phyloP scores from a whole-genome alignment of 192 early-diverging fungal genomes.

The Coemansia sp. region DNA sequence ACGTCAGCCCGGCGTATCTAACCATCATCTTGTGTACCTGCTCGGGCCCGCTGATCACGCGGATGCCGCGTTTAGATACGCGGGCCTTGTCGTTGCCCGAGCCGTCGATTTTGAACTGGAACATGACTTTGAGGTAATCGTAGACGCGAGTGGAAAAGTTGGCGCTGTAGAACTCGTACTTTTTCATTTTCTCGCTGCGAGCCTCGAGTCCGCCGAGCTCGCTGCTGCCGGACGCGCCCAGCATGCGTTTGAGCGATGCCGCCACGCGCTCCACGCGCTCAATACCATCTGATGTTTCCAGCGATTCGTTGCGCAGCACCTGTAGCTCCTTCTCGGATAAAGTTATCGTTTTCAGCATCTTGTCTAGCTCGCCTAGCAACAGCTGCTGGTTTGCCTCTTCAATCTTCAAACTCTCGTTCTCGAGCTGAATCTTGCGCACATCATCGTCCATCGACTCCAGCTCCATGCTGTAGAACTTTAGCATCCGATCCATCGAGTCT shows the following conservation, averaged over 20 bases:
- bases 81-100: constrained; percentile 51
- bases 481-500: constrained; percentile 83
- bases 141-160: constrained; percentile 61
- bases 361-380: constrained; percentile 81
- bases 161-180: constrained; percentile 60
- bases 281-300: constrained; percentile 60
- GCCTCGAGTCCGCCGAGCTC: constrained; percentile 50
- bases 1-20: constrained; percentile 61
- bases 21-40: constrained; percentile 60
- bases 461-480: constrained; percentile 77
- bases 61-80: constrained; percentile 19
- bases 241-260: constrained; percentile 61
- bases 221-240: constrained; percentile 57
- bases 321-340: constrained; percentile 60
- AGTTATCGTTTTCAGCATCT: constrained; percentile 63
- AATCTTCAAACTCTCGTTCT: constrained; percentile 87
- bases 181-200: constrained; percentile 61
- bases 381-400: constrained; percentile 84
- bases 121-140: constrained; percentile 62
- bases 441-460: constrained; percentile 93
- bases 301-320: constrained; percentile 59
- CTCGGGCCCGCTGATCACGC: constrained; percentile 55
- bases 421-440: constrained; percentile 89
- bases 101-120: constrained; percentile 62
- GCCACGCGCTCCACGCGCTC: constrained; percentile 62